A percentile compares a stretch with the other conserved stretches of the same genome.
Conservation (phyloP, 257 asterid species). For the Knoxia roxburghii region DNA sequence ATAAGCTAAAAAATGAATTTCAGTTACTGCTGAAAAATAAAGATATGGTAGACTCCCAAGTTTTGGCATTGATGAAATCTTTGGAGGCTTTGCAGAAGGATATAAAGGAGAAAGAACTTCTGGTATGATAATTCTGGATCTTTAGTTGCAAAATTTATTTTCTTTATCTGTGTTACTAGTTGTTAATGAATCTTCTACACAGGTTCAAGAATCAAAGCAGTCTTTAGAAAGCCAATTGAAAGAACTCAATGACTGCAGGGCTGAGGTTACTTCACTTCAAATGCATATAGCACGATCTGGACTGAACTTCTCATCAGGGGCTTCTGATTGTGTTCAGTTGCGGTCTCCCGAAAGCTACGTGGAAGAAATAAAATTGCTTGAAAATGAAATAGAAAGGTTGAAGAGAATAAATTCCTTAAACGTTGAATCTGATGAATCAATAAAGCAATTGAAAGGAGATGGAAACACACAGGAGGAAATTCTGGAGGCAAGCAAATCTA, state of each 20-base stretch:
- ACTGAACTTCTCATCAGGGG: conserved; percentile 28
- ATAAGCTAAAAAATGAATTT: conserved; percentile 53
- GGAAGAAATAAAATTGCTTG: conserved; percentile 40
- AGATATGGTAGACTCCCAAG: conserved; percentile 65
- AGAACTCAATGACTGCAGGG: conserved; percentile 87
- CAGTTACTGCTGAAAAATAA: conserved; percentile 62
- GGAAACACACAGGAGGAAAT: conserved; percentile 27
- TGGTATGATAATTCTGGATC: conserved; percentile 38
- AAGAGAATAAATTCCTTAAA: conserved; percentile 29
- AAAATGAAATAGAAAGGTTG: conserved; percentile 41
- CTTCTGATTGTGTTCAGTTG: conserved; percentile 30
- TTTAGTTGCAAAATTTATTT: background rate
- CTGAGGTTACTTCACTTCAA: conserved; percentile 92
- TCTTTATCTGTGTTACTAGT: conserved; percentile 11
- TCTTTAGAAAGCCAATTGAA: conserved; percentile 59
- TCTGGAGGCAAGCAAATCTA: conserved; percentile 38
- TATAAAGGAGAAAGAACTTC: conserved; percentile 70
- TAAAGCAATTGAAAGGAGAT: conserved; percentile 33
- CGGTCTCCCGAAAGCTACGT: conserved; percentile 35
- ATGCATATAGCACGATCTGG: conserved; percentile 66
- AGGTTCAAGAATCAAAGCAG: conserved; percentile 82
- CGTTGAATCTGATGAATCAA: conserved; percentile 32
- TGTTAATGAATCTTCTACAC: conserved; percentile 17
- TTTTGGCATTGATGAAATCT: conserved; percentile 58
- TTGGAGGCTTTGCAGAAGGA: conserved; percentile 83